Evolutionary conservation across 345 rosid species (phyloP).

Genomic region (Nephelium lappaceum): DNA sequence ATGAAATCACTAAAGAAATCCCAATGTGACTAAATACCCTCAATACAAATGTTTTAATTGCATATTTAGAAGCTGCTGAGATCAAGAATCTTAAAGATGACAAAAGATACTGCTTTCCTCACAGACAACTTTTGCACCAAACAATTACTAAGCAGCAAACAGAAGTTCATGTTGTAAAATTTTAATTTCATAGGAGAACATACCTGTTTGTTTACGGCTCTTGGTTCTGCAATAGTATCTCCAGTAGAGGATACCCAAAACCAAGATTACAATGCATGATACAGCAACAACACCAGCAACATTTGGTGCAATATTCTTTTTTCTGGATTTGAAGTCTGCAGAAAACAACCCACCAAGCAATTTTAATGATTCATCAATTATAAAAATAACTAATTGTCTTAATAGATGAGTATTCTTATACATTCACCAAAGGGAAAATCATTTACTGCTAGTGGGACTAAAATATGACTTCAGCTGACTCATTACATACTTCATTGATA

Average conservation of each 20-base stretch:
- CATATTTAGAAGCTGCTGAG: too few relatives aligned
- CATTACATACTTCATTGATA: neutral
- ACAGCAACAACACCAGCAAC: conserved; percentile 32
- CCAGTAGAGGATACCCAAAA: conserved; percentile 42
- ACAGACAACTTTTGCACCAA: neutral
- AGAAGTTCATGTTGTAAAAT: neutral
- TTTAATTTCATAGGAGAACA: neutral
- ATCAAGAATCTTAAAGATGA: neutral
- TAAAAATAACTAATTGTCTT: neutral
- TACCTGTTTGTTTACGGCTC: conserved; percentile 18
- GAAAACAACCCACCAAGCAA: conserved; percentile 1
- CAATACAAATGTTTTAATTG: too few relatives aligned
- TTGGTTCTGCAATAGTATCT: conserved; percentile 23
- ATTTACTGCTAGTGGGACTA: neutral
- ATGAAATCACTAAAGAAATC: too few relatives aligned
- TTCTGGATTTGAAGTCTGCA: conserved; percentile 34
- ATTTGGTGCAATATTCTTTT: conserved; percentile 16
- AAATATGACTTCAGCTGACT: neutral
- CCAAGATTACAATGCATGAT: conserved; percentile 30
- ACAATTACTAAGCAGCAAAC: neutral
- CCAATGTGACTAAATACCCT: too few relatives aligned
- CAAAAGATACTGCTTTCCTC: neutral
- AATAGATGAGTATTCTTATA: neutral
- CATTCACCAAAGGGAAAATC: neutral
- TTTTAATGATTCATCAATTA: neutral